phyloP scores from a whole-genome alignment of 2,329 filamentous ascomycete genomes.

The Aspergillus quadricinctus region DNA sequence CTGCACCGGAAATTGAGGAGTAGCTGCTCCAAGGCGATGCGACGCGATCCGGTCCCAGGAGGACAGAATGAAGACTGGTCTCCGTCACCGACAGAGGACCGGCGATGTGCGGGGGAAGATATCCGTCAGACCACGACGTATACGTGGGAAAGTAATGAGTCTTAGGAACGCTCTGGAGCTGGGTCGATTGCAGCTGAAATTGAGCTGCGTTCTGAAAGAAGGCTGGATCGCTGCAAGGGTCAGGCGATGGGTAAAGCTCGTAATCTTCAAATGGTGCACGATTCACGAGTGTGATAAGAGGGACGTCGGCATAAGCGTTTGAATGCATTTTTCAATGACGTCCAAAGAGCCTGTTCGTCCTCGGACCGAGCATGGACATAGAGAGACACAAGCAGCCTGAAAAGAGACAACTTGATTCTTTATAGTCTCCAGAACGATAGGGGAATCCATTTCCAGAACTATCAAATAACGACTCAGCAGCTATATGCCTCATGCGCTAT shows the following conservation, averaged over 20 bases:
- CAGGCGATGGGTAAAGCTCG: neutral
- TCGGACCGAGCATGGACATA: neutral
- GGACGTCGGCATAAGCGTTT: neutral
- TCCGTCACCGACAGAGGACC: neutral
- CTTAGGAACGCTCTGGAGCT: neutral
- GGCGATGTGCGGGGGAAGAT: neutral
- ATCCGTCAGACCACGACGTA: neutral
- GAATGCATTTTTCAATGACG: neutral
- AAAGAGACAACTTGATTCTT: neutral
- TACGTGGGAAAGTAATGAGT: neutral
- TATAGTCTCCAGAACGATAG: neutral
- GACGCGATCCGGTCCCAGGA: neutral
- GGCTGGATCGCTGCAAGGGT: neutral
- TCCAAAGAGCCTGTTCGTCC: neutral
- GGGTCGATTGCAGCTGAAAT: neutral
- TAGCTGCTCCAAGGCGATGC: constrained; percentile 17
- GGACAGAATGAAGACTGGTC: neutral
- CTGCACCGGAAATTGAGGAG: constrained; percentile 20
- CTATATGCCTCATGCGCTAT: neutral
- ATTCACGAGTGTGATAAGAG: neutral
- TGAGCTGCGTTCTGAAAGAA: neutral
- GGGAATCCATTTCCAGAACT: neutral
- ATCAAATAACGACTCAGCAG: neutral
- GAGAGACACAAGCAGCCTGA: neutral
- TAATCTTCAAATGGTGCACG: neutral